Evolutionary conservation across 2,329 filamentous ascomycete genomes (phyloP), one percentile per base, ranked within the genome.

Genomic region (Fusarium brevicatenulatum): DNA sequence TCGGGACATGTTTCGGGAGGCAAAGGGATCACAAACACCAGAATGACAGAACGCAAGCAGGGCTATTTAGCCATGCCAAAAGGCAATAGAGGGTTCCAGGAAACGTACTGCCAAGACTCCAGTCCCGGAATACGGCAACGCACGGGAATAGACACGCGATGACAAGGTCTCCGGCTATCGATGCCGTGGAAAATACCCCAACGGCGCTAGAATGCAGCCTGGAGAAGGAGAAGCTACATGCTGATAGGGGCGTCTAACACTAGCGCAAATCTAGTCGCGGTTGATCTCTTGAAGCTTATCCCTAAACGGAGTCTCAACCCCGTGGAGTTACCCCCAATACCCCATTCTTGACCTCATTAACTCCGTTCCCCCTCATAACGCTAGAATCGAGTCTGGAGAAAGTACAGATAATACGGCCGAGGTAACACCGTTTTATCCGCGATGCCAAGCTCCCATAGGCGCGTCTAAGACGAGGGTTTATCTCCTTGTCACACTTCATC

Each of bases 361-460:
- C 23, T 39, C 19, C 7, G 9, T 19, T 39, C 43, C 56, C 56
- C 56, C 43, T 40, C 34, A 52, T 18, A 2, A n/a, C 43, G 25
- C 56, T 59, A 40, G 34, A 10, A 32, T 18, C 25, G 56, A 59
- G 43, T 40, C 44, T 50, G 34, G 34, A 32, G 25, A 52, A 52
- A 25, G 25, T 9, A 39, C 19, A 37, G 16, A 39, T 40, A 50
- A 9, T 39, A 39, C 15, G 19, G 34, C 56, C 56, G 44, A 52
- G 56, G 18, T 40, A 25, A 44, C 37, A 9, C 55, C 55, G 30
- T 37, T 37, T 58, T 42, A 59, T 42, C 44, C 36, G 36, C 44
- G 36, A 53, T 40, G 34, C 56, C 44, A 59, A 59, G 56, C 56
- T 59, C 56, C 28, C 36, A 59, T 59, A 59, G 56, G 56, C 44